Evolutionary conservation across 2,329 filamentous ascomycete species (phyloP).

Genomic region (Tolypocladium paradoxum): DNA sequence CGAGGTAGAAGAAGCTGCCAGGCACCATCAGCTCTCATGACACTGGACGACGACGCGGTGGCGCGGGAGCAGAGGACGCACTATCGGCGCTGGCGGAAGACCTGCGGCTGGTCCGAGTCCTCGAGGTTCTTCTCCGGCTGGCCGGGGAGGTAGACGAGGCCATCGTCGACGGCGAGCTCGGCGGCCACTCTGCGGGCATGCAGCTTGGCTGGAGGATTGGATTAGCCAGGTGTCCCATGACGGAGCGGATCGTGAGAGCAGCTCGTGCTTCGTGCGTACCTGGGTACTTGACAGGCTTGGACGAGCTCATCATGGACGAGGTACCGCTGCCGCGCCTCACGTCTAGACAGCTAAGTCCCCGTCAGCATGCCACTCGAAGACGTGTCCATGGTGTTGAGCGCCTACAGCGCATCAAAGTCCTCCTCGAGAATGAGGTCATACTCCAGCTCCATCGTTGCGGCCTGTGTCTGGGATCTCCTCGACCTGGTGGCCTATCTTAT

Average conservation of each 20-base stretch:
- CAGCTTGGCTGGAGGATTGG: conserved; percentile 33
- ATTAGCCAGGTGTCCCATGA: not conserved
- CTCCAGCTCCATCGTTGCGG: conserved; percentile 5
- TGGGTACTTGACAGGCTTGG: conserved; percentile 21
- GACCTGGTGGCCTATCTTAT: not conserved
- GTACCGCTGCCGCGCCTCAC: conserved; percentile 15
- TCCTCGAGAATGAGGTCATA: conserved; percentile 32
- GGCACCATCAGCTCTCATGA: not conserved
- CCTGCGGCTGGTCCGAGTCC: conserved; percentile 46
- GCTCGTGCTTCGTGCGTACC: too few species aligned
- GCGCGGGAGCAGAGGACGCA: conserved; percentile 24
- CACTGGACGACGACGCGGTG: too few species aligned
- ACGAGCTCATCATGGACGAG: not conserved
- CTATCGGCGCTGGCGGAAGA: conserved; percentile 49
- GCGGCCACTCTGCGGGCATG: conserved; percentile 46
- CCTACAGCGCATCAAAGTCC: conserved; percentile 46
- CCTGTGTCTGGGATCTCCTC: not conserved
- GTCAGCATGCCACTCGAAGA: not conserved
- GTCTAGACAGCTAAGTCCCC: conserved; percentile 23
- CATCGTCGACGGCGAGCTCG: conserved; percentile 35
- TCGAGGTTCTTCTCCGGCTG: conserved; percentile 40
- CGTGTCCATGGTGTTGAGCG: not conserved
- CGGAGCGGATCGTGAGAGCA: too few species aligned
- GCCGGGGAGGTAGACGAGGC: conserved; percentile 46
- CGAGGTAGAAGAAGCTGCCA: conserved; percentile 47